Evolutionary conservation across 164 flowering plant genomes (phyloP).

Genomic region (Aristolochia fimbriata): DNA sequence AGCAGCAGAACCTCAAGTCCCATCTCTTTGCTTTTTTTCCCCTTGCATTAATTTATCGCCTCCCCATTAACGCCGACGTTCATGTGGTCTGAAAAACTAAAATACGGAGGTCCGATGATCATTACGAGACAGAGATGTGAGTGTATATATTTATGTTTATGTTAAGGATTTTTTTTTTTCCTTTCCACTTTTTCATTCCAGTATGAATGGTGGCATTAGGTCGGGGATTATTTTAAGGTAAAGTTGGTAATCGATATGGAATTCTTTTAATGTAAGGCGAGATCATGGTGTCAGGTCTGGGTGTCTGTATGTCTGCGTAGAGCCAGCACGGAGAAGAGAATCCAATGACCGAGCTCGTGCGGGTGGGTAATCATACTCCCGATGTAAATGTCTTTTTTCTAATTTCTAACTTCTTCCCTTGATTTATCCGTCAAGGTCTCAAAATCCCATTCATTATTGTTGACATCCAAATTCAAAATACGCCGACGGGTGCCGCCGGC

Average conservation of each 20-base stretch:
- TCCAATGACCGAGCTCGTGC: conserved; percentile 22
- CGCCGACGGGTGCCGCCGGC: no score
- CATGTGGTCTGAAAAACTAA: neutral
- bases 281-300: conserved; percentile 16
- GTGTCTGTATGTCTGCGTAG: conserved; percentile 13
- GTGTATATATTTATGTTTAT: neutral
- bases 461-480: no score
- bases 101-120: neutral
- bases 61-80: neutral
- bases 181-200: conserved; percentile 1
- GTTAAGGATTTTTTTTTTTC: neutral
- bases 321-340: conserved; percentile 10
- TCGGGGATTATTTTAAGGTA: neutral
- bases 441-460: no score
- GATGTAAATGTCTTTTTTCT: neutral
- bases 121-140: neutral
- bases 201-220: neutral
- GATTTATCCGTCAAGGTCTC: no score
- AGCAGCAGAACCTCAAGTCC: no score
- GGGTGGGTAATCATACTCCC: conserved; percentile 4
- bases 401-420: neutral
- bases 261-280: conserved; percentile 1
- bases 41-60: neutral
- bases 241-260: neutral
- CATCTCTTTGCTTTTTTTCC: conserved; percentile 4